Evolutionary conservation across 2,329 filamentous ascomycete genomes (phyloP), one percentile per base, ranked within the genome.

Genomic region (Fusarium pininemorale): DNA sequence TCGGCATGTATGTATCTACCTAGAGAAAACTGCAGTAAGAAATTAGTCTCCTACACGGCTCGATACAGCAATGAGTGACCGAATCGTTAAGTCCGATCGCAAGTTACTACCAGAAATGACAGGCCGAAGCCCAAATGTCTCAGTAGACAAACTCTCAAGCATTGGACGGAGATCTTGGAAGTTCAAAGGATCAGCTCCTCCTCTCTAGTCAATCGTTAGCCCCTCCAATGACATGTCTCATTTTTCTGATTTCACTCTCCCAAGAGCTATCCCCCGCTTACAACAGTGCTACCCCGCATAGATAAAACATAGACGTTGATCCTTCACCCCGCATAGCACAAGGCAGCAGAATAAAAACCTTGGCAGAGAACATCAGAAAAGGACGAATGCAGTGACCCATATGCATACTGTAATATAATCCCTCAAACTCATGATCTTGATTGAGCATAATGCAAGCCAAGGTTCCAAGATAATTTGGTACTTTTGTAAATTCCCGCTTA

Each of bases 331-430:
- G 50, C 59, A 66, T 39, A 41, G 9, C 37, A 55, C 62, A 50
- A 69, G 54, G 62, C 62, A 66, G 42, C 55, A 69, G 65, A 48
- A 59, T 59, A 66, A 54, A 38, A 59, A 48, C 2, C 53, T 59
- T 65, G 53, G 39, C 42, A 48, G 18, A 15, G 24, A 16, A 16
- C 7, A 42, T 37, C n/a, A 32, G 7, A 39, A 58, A 4, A 47
- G 16, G 53, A 38, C 16, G 20, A 39, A 28, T 47, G 24, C 15
- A 28, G 18, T 35, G 28, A 24, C 15, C 14, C 6, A 22, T 28
- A 26, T 50, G 30, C 24, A 41, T 16, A 39, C n/a, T 20, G 30
- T 11, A 38, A n/a, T 26, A n/a, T 38, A 48, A 42, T 37, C 18
- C 54, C 54, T 66, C 66, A 66, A 53, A 32, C 15, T 22, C 16